Conservation (phyloP, 2,329 filamentous ascomycete genomes). For the Lachnellula arida region DNA sequence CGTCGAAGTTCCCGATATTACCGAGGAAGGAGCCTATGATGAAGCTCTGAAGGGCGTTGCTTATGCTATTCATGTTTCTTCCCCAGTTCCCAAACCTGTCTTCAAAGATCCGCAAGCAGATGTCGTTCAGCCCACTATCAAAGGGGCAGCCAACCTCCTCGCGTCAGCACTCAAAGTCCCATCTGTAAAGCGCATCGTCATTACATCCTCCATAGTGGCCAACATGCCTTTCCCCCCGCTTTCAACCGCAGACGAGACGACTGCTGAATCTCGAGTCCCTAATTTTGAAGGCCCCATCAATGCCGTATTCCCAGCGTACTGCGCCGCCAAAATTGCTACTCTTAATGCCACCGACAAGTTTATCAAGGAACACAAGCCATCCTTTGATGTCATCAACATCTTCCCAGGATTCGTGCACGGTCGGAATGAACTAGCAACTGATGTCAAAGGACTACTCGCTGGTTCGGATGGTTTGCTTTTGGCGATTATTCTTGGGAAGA, state of each 20-base stretch:
- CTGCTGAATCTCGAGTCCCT: conserved; percentile 8
- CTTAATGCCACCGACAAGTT: conserved; percentile 24
- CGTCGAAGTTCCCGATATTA: conserved; percentile 13
- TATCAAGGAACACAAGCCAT: conserved; percentile 14
- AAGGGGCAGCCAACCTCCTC: conserved; percentile 15
- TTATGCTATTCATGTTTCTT: conserved; percentile 16
- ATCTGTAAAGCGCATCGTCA: conserved; percentile 20
- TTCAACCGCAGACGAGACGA: conserved; percentile 14
- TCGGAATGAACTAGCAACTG: conserved; percentile 12
- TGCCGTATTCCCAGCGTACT: conserved; percentile 29
- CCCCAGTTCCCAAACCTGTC: conserved; percentile 7
- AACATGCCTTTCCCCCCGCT: conserved; percentile 16
- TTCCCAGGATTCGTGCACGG: conserved; percentile 16
- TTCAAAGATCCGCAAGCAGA: conserved; percentile 7
- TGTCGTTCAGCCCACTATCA: conserved; percentile 17
- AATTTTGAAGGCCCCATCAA: conserved; percentile 5
- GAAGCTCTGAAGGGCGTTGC: conserved; percentile 5
- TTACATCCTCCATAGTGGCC: conserved; percentile 26
- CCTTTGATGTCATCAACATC: conserved; percentile 17
- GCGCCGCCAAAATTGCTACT: conserved; percentile 27
- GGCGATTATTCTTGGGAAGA: neutral
- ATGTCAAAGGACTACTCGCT: conserved; percentile 6
- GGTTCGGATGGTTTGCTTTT: neutral
- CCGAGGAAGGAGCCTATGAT: conserved; percentile 9
- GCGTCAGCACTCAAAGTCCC: conserved; percentile 16